phyloP scores from a whole-genome alignment of 2,329 filamentous ascomycete species.

The Aspergillus arachidicola region DNA sequence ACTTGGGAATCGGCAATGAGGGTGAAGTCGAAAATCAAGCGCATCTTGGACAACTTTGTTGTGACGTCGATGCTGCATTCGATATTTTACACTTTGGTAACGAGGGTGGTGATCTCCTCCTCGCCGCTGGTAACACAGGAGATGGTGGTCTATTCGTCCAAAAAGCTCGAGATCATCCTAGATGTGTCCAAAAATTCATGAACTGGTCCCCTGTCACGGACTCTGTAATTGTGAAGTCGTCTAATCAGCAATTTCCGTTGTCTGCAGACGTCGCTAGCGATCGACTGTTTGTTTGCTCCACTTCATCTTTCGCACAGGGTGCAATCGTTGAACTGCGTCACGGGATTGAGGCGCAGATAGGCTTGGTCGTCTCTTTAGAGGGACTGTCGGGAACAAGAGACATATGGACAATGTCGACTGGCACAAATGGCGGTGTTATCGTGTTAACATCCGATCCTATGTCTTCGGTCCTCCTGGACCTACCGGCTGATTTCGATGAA shows the following conservation, averaged over 20 bases:
- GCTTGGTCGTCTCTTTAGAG: constrained; percentile 44
- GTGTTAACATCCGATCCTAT: constrained; percentile 47
- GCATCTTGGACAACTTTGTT: constrained; percentile 66
- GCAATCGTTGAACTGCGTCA: constrained; percentile 69
- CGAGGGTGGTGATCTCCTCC: constrained; percentile 72
- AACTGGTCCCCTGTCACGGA: constrained; percentile 62
- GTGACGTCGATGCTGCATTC: constrained; percentile 80
- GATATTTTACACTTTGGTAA: constrained; percentile 67
- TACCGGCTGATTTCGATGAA: constrained; percentile 40
- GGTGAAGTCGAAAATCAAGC: constrained; percentile 58
- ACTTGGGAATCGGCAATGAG: constrained; percentile 66
- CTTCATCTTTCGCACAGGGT: constrained; percentile 61
- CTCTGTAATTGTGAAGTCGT: constrained; percentile 34
- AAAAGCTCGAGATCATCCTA: constrained; percentile 57
- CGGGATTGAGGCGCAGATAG: constrained; percentile 70
- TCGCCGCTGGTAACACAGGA: constrained; percentile 77
- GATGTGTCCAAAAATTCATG: constrained; percentile 63
- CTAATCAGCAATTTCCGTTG: constrained; percentile 18
- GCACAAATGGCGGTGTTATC: constrained; percentile 35
- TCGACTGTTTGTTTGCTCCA: constrained; percentile 67
- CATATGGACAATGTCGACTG: constrained; percentile 48
- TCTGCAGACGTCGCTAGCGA: constrained; percentile 47
- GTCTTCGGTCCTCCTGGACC: constrained; percentile 41
- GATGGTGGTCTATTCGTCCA: constrained; percentile 76
- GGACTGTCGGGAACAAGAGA: constrained; percentile 43